Evolutionary conservation across 202 grass and related monocot species (phyloP).

Genomic region (Musa balbisiana): DNA sequence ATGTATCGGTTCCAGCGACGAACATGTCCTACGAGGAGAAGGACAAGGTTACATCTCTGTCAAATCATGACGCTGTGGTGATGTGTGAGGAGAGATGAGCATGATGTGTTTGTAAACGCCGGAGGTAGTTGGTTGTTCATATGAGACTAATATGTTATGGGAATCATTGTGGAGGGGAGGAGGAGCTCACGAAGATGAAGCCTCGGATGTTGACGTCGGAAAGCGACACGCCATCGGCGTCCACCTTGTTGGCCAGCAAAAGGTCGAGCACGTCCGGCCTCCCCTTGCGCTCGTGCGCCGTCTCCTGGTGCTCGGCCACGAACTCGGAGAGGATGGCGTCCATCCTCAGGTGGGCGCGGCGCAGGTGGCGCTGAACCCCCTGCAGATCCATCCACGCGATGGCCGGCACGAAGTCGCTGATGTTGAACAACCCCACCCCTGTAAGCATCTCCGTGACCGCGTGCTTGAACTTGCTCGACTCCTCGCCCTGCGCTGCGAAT

Average conservation of each 20-base stretch:
- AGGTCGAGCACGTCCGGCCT: neutral
- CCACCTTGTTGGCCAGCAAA: neutral
- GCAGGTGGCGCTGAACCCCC: neutral
- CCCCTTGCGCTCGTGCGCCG: neutral
- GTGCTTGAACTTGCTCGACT: neutral
- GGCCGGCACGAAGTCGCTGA: neutral
- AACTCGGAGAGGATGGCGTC: neutral
- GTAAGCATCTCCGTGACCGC: constrained; percentile 1
- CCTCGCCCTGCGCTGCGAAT: neutral
- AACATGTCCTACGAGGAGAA: neutral
- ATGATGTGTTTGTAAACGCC: too few species aligned
- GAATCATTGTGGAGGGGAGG: too few species aligned
- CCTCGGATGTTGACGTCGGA: neutral
- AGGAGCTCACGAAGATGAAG: neutral
- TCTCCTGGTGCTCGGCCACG: neutral
- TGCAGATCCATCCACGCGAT: constrained; percentile 1
- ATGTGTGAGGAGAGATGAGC: too few species aligned
- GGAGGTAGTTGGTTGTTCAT: too few species aligned
- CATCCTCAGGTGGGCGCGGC: neutral
- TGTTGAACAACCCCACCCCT: neutral
- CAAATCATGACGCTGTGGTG: too few species aligned
- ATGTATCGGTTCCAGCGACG: neutral
- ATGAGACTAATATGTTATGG: too few species aligned
- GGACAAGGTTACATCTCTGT: too few species aligned
- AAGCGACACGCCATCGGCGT: neutral